Conservation (phyloP, 495 filamentous ascomycete genomes). For the Hypoxylon lenormandii region DNA sequence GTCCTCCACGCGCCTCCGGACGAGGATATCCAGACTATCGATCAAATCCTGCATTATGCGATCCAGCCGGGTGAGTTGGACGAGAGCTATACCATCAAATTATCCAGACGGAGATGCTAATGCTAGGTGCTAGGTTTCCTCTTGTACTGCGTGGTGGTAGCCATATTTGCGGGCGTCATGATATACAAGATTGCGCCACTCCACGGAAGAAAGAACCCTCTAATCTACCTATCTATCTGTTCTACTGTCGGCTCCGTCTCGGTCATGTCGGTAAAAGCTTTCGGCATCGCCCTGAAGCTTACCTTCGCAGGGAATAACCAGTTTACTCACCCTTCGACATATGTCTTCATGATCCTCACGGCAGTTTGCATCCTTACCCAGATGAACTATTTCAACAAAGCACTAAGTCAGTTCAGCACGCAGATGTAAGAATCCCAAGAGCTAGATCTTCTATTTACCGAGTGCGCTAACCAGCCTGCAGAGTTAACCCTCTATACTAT, state of each 20-base stretch:
- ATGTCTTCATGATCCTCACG: slow-evolving; percentile 94
- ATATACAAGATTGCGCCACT: slow-evolving; percentile 91
- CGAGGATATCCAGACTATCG: slow-evolving; percentile 84
- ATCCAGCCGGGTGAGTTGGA: slow-evolving; percentile 79
- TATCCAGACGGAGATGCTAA: slow-evolving; percentile 44
- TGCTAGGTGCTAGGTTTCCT: slow-evolving; percentile 75
- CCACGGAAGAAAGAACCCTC: slow-evolving; percentile 92
- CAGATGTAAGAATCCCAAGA: slow-evolving; percentile 77
- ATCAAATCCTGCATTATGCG: slow-evolving; percentile 87
- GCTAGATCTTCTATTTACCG: slow-evolving; percentile 1
- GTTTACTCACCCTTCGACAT: slow-evolving; percentile 91
- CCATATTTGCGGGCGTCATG: slow-evolving; percentile 87
- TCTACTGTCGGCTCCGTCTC: slow-evolving; percentile 95
- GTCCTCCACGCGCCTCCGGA: slow-evolving; percentile 97
- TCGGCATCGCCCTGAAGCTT: slow-evolving; percentile 94
- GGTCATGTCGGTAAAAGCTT: slow-evolving; percentile 98
- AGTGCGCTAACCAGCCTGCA: slow-evolving; percentile 59
- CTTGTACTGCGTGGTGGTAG: slow-evolving; percentile 79
- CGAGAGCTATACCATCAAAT: neutral
- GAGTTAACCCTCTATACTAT: slow-evolving; percentile 98
- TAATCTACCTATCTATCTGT: slow-evolving; percentile 96
- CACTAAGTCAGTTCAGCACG: slow-evolving; percentile 93
- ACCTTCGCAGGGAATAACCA: slow-evolving; percentile 93
- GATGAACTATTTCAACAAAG: slow-evolving; percentile 99
- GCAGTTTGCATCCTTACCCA: slow-evolving; percentile 94